phyloP scores from a whole-genome alignment of 345 rosid species.

The Linum trigynum region DNA sequence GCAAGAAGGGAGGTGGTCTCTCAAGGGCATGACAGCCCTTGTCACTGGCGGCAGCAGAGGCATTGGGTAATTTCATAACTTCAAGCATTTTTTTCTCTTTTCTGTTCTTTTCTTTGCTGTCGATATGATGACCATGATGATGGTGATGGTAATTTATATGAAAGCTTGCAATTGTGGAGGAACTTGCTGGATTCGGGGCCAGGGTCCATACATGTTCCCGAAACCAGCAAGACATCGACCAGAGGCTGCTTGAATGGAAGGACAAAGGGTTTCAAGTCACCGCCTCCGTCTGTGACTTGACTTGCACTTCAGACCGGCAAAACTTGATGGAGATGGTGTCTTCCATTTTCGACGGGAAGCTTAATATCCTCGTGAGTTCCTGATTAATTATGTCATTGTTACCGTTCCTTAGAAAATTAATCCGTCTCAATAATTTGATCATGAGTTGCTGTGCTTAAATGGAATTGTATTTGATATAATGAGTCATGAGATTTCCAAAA shows the following conservation, averaged over 20 bases:
- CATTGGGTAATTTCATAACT: background rate
- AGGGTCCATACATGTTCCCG: background rate
- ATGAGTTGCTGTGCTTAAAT: no score
- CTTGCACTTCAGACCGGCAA: background rate
- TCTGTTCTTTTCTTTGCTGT: background rate
- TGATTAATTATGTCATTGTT: no score
- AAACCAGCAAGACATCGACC: background rate
- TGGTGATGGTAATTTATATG: background rate
- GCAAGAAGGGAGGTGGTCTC: background rate
- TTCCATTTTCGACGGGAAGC: background rate
- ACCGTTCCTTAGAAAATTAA: no score
- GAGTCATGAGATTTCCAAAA: no score
- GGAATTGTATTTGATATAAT: no score
- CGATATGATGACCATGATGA: background rate
- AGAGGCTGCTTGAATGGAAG: background rate
- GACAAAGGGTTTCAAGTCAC: conserved; percentile 1
- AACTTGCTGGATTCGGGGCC: background rate
- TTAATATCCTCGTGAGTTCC: background rate
- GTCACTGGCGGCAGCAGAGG: conserved; percentile 3
- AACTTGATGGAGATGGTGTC: background rate
- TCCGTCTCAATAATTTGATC: no score
- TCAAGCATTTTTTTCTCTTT: background rate
- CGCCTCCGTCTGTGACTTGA: conserved; percentile 1
- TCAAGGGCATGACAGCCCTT: background rate
- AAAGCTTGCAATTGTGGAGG: background rate